Evolutionary conservation across 2,329 filamentous ascomycete species (phyloP).

Genomic region (Penicillium fuscoglaucum): DNA sequence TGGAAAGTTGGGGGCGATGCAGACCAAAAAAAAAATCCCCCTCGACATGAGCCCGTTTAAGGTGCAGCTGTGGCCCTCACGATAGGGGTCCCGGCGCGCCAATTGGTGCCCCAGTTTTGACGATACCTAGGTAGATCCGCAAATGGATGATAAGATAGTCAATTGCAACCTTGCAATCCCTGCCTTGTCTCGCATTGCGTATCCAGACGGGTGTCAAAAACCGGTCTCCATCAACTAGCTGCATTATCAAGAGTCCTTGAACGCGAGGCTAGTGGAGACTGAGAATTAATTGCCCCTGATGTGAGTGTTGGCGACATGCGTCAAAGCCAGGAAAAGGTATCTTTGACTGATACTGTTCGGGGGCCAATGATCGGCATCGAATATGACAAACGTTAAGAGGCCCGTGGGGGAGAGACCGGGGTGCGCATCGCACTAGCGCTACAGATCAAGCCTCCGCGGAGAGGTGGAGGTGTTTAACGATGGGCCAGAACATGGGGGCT

Average conservation of each 20-base stretch:
- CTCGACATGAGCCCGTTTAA: not conserved
- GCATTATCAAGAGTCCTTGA: not conserved
- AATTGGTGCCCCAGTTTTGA: slow-evolving; percentile 11
- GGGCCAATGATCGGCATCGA: not conserved
- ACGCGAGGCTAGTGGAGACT: not conserved
- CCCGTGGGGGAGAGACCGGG: not conserved
- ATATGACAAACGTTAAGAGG: slow-evolving; percentile 1
- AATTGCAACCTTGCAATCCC: not conserved
- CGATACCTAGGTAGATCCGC: slow-evolving; percentile 5
- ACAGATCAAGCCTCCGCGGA: not conserved
- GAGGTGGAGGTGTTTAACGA: not conserved
- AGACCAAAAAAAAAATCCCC: not conserved
- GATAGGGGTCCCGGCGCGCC: not conserved
- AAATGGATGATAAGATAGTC: slow-evolving; percentile 17
- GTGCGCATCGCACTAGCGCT: not conserved
- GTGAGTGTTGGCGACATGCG: slow-evolving; percentile 1
- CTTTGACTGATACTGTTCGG: not conserved
- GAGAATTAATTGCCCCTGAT: not conserved
- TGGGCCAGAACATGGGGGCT: not conserved
- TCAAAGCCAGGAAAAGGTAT: not conserved
- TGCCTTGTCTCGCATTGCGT: not conserved
- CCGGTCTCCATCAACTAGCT: not conserved
- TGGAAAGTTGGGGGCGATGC: not conserved
- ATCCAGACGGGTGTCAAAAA: not conserved
- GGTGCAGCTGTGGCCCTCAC: not conserved